Evolutionary conservation across 768 basidiomycete species (phyloP).

Genomic region (Leccinum broughii): DNA sequence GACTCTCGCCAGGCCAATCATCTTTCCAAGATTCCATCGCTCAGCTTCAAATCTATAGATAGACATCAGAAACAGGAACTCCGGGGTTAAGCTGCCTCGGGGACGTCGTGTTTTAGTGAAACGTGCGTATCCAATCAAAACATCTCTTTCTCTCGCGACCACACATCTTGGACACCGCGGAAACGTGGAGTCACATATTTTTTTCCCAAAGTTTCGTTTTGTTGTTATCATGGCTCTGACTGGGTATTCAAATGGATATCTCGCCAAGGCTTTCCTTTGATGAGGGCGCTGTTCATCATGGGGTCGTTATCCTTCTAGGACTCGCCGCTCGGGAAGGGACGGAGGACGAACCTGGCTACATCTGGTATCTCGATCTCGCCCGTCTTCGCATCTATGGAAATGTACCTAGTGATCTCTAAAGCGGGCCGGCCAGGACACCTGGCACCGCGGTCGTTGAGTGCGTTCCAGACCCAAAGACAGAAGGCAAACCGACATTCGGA

Average conservation of each 20-base stretch:
- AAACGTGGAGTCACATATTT: slow-evolving; percentile 16
- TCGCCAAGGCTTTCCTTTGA: slow-evolving; percentile 36
- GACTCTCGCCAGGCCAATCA: slow-evolving; percentile 12
- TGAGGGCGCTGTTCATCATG: slow-evolving; percentile 28
- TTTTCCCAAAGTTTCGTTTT: slow-evolving; percentile 2
- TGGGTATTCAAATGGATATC: slow-evolving; percentile 29
- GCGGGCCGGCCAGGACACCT: slow-evolving; percentile 70
- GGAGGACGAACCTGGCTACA: slow-evolving; percentile 39
- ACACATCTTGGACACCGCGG: slow-evolving; percentile 22
- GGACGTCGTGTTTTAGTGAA: slow-evolving; percentile 24
- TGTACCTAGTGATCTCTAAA: slow-evolving; percentile 66
- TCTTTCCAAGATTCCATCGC: slow-evolving; percentile 22
- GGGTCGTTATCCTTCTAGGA: slow-evolving; percentile 9
- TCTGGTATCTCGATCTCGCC: slow-evolving; percentile 53
- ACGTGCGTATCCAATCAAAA: slow-evolving; percentile 21
- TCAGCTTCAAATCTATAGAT: slow-evolving; percentile 27
- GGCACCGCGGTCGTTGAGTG: slow-evolving; percentile 10
- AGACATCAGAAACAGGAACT: slow-evolving; percentile 32
- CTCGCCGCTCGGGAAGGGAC: slow-evolving; percentile 5
- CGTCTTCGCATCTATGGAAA: slow-evolving; percentile 46
- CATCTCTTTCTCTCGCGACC: slow-evolving; percentile 3
- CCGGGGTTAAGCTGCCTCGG: slow-evolving; percentile 24
- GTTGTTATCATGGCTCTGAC: slow-evolving; percentile 12
- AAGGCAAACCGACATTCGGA: slow-evolving; percentile 56
- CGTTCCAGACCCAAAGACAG: slow-evolving; percentile 1